Conservation (phyloP, 1,139 yeast genomes). For the Suhomyces panamericanus region DNA sequence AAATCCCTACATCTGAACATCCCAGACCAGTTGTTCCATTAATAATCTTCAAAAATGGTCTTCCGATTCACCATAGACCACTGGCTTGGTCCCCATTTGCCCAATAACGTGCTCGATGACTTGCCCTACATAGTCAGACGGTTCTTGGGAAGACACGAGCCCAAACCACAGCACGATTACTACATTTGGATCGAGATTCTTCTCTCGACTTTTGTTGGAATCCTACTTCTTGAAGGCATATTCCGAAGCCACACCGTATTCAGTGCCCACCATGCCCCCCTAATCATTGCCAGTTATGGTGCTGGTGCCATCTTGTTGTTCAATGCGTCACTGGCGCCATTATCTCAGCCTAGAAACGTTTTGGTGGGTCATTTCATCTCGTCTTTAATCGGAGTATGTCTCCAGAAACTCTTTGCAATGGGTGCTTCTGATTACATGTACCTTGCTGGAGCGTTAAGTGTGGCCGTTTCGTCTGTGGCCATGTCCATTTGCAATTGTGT, state of each 20-base stretch:
- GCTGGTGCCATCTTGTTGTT: constrained; percentile 66
- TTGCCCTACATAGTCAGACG: constrained; percentile 32
- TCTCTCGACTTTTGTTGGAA: constrained; percentile 52
- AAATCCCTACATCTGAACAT: too few species aligned
- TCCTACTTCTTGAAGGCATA: constrained; percentile 52
- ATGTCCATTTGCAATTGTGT: constrained; percentile 62
- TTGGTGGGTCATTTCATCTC: constrained; percentile 58
- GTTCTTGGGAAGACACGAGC: constrained; percentile 35
- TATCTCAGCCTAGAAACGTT: constrained; percentile 68
- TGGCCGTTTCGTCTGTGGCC: constrained; percentile 53
- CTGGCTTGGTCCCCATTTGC: constrained; percentile 29
- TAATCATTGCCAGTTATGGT: constrained; percentile 63
- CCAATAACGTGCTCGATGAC: constrained; percentile 28
- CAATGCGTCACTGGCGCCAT: constrained; percentile 57
- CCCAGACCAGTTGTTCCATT: too few species aligned
- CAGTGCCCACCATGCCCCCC: constrained; percentile 46
- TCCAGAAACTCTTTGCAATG: constrained; percentile 53
- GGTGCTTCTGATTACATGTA: constrained; percentile 50
- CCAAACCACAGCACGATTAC: constrained; percentile 38
- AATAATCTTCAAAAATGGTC: constrained; percentile 27
- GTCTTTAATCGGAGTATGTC: constrained; percentile 54
- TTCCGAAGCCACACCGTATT: constrained; percentile 50
- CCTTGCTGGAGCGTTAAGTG: constrained; percentile 63
- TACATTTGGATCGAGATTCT: constrained; percentile 50
- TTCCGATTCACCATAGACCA: constrained; percentile 45